Percentiles rank a stretch among this genome's conserved stretches.
phyloP scores from a whole-genome alignment of 805 yeast species.

The Candida ponderosae region DNA sequence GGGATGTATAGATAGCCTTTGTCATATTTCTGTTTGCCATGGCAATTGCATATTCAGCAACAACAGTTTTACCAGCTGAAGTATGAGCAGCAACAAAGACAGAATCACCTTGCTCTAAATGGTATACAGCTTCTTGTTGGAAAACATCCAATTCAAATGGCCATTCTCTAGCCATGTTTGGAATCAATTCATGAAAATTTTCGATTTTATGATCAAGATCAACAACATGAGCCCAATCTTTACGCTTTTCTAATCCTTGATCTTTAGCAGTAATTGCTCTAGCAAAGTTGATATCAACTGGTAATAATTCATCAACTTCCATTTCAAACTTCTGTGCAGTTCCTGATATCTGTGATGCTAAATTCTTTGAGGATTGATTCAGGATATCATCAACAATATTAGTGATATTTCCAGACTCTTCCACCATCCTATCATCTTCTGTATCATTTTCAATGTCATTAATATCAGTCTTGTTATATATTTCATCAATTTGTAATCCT shows the following conservation, averaged over 20 bases:
- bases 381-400: not conserved
- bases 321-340: conserved; percentile 13
- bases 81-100: conserved; percentile 99
- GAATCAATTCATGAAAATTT: conserved; percentile 82
- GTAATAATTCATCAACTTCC: conserved; percentile 44
- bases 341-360: not conserved
- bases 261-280: conserved; percentile 22
- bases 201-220: conserved; percentile 77
- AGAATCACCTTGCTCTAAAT: conserved; percentile 94
- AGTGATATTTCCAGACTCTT: not conserved
- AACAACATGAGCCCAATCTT: conserved; percentile 92
- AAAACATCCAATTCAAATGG: conserved; percentile 92
- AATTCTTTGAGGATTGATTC: too few species aligned
- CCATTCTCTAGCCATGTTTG: conserved; percentile 89
- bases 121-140: conserved; percentile 95
- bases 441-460: not conserved
- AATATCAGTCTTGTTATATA: conserved; percentile 5
- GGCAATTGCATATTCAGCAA: conserved; percentile 97
- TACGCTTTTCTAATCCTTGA: conserved; percentile 26
- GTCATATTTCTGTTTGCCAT: conserved; percentile 96
- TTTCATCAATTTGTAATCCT: conserved; percentile 37
- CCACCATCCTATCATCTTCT: not conserved
- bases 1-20: conserved; percentile 92
- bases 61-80: conserved; percentile 97
- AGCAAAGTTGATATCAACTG: conserved; percentile 41